Conservation (phyloP, 1,284 basidiomycete species). For the Cronartium ribicola region DNA sequence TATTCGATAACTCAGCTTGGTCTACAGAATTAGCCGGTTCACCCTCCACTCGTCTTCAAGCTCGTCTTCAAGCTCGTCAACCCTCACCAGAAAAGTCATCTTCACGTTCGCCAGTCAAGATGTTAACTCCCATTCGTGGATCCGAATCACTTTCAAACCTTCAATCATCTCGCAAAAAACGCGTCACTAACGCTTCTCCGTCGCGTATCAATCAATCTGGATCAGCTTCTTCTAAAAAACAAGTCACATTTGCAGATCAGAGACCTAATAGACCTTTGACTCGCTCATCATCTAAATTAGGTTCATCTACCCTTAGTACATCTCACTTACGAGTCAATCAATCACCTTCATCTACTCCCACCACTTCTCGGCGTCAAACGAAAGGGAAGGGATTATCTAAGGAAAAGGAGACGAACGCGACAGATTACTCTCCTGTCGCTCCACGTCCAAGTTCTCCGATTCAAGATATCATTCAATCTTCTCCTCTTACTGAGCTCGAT, state of each 20-base stretch:
- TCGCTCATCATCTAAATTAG: not conserved
- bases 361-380: not conserved
- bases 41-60: not conserved
- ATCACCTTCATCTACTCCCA: not conserved
- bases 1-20: no score
- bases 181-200: not conserved
- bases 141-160: not conserved
- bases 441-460: not conserved
- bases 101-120: not conserved
- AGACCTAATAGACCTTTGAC: not conserved
- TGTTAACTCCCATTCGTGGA: not conserved
- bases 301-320: no score
- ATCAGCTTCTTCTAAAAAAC: not conserved
- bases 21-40: no score
- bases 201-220: not conserved
- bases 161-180: not conserved
- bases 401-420: not conserved
- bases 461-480: not conserved
- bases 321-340: no score
- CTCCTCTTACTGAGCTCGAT: slow-evolving; percentile 1
- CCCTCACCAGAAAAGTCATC: not conserved
- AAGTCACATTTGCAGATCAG: not conserved
- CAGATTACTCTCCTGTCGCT: not conserved
- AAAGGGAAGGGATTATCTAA: not conserved
- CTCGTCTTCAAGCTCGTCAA: not conserved